Base-by-base conservation (phyloP, 257 asterid genomes). In the Scutellaria galericulata region DNA sequence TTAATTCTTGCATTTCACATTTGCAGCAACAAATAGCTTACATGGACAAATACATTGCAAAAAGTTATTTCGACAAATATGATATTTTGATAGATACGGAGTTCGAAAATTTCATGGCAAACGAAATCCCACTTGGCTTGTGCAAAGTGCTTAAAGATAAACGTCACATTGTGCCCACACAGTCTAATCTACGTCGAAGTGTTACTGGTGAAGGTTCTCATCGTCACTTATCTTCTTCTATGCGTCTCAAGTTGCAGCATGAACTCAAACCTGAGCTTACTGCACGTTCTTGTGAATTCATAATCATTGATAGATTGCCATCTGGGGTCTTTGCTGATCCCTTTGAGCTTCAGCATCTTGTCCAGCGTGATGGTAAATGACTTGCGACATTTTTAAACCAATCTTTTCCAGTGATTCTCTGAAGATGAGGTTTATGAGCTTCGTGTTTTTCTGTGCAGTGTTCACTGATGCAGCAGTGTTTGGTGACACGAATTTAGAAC, bases 191-290 rank as follows among this genome's bases (percentile, higher is more conserved):
- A 66, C 57, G 37, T 24, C 78, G 86, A 69, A 64, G 68, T 53
- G 45, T 94, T 52, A 77, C 81, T 41, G 99, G 97, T 39, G 99
- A 91, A 86, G 99, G 99, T 18, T 94, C 97, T 44, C 99, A 91
- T 66, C 93, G 98, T 59, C 85, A 65, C 56, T 75, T 94, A 22
- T 83, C 85, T 31, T 83, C 91, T 57, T 78, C 83, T 15, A 69
- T 94, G 53, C 71, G 79, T 77, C 75, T 91, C 39, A 76, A 82
- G 66, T 42, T 77, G 78, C 79, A 66, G 64, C 70, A 27, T 5
- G 73, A 77, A 53, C 71, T 80, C 41, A 62, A 35, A 62, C 68
- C 77, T 9, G 53, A 81, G 70, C 77, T 81, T 7, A 66, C 71
- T 47, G 70, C 74, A 64, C 82, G 66, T 59, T 82, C 78, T 62